Evolutionary conservation across 305 asterid species (phyloP).

Genomic region (Fraxinus xanthoxyloides): DNA sequence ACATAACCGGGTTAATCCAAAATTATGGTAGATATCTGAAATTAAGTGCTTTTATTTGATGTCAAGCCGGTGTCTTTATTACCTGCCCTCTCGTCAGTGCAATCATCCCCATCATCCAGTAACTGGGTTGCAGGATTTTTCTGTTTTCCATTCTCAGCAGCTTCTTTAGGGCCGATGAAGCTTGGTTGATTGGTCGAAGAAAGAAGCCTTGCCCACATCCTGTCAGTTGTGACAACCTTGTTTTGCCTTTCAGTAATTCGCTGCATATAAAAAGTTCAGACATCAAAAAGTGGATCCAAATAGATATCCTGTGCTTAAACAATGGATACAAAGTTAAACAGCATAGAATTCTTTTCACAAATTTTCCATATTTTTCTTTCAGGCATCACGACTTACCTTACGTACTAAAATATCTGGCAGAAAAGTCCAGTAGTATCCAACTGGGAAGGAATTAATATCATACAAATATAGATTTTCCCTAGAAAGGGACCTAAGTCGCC

Average conservation of each 20-base stretch:
- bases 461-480: background rate
- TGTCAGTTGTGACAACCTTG: constrained; percentile 50
- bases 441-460: background rate
- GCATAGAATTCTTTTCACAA: background rate
- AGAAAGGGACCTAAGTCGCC: background rate
- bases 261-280: constrained; percentile 25
- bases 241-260: constrained; percentile 44
- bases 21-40: constrained; percentile 29
- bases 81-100: constrained; percentile 25
- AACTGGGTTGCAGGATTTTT: constrained; percentile 18
- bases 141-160: constrained; percentile 1
- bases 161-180: constrained; percentile 34
- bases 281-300: background rate
- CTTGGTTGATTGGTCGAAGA: constrained; percentile 59
- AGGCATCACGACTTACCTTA: background rate
- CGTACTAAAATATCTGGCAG: background rate
- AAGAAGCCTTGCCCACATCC: constrained; percentile 59
- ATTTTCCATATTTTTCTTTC: background rate
- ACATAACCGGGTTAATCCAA: constrained; percentile 34
- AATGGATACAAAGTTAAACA: background rate
- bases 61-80: constrained; percentile 19
- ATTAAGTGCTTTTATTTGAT: constrained; percentile 20
- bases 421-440: background rate
- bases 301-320: background rate
- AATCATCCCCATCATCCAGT: constrained; percentile 20